Evolutionary conservation across 768 basidiomycete genomes (phyloP).

Genomic region (Boletus coccyginus): DNA sequence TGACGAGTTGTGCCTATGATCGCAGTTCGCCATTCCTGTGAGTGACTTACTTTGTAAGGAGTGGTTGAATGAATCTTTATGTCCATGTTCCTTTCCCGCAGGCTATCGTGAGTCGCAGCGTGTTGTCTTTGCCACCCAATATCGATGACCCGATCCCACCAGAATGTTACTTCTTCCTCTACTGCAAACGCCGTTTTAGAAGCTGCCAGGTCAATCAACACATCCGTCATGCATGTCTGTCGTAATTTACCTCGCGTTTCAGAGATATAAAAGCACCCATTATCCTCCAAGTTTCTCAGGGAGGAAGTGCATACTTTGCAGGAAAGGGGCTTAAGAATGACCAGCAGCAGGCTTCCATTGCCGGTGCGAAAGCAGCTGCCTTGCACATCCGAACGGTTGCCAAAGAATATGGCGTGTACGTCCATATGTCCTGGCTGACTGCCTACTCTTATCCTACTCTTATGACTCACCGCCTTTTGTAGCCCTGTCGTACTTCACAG

Average conservation of each 20-base stretch:
- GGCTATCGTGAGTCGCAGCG: constrained; percentile 67
- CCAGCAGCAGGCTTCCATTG: constrained; percentile 91
- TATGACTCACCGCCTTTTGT: background rate
- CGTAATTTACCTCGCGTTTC: constrained; percentile 10
- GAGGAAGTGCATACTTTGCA: constrained; percentile 92
- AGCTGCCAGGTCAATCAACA: constrained; percentile 72
- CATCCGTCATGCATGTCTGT: background rate
- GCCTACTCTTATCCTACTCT: constrained; percentile 4
- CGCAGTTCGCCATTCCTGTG: constrained; percentile 81
- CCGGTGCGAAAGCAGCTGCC: constrained; percentile 91
- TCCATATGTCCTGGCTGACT: constrained; percentile 16
- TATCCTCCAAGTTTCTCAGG: constrained; percentile 97
- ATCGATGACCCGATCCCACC: background rate
- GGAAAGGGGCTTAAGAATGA: constrained; percentile 96
- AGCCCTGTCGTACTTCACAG: constrained; percentile 97
- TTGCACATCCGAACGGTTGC: constrained; percentile 87
- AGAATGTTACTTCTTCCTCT: constrained; percentile 98
- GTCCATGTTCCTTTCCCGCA: constrained; percentile 26
- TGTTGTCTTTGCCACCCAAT: background rate
- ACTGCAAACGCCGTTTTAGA: constrained; percentile 93
- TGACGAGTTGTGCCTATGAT: constrained; percentile 12
- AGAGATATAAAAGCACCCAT: constrained; percentile 97
- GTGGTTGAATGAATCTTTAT: background rate
- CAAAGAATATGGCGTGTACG: constrained; percentile 89
- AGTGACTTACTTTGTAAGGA: constrained; percentile 32